Conservation (phyloP, 2,329 filamentous ascomycete species). For the Aspergillus tubingensis region DNA sequence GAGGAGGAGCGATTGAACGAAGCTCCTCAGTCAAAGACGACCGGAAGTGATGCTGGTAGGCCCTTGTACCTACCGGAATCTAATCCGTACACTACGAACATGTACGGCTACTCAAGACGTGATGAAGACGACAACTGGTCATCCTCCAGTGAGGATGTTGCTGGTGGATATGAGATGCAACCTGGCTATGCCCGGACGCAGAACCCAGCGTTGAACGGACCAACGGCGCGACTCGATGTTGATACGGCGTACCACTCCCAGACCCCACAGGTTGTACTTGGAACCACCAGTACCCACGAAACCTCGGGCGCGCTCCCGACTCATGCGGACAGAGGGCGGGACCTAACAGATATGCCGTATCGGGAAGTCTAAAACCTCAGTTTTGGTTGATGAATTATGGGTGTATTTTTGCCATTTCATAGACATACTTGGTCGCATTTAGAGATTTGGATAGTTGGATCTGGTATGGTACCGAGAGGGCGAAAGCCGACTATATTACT, state of each 20-base stretch:
- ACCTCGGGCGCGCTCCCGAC: conserved; percentile 13
- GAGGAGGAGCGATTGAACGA: conserved; percentile 31
- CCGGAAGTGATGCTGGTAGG: conserved; percentile 9
- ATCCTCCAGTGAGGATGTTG: conserved; percentile 42
- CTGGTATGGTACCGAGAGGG: background rate
- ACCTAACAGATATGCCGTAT: conserved; percentile 22
- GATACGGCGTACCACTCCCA: conserved; percentile 34
- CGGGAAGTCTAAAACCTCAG: conserved; percentile 13
- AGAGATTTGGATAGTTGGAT: background rate
- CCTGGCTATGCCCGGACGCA: conserved; percentile 29
- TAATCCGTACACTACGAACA: conserved; percentile 29
- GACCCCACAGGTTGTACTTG: conserved; percentile 15
- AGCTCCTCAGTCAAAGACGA: conserved; percentile 8
- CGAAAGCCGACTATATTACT: background rate
- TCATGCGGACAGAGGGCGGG: conserved; percentile 18
- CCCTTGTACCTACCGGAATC: conserved; percentile 22
- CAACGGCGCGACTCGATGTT: conserved; percentile 26
- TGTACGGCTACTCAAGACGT: conserved; percentile 31
- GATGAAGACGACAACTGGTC: conserved; percentile 39
- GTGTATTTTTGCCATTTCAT: background rate
- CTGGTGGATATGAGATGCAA: conserved; percentile 42
- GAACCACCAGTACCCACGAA: conserved; percentile 9
- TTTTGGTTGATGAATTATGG: background rate
- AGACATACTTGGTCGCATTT: background rate
- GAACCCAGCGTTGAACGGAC: conserved; percentile 23